Base-by-base conservation (phyloP, 140 eudicot genomes). In the Senecio squalidus region DNA sequence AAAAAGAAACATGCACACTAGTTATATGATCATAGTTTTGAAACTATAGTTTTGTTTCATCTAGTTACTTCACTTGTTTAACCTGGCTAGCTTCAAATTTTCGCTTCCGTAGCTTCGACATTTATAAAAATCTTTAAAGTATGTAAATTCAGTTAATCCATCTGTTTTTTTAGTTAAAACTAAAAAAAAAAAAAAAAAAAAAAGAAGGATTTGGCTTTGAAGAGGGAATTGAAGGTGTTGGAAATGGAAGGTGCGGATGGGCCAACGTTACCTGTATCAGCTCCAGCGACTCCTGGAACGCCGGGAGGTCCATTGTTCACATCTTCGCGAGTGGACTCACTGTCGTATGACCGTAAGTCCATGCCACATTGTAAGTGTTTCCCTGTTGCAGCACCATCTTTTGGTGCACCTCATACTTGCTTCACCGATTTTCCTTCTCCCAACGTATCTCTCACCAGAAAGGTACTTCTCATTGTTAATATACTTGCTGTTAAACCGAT, bases 241-340 rank as follows among this genome's bases (percentile, higher is more conserved):
- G 83, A 80, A 30, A 57, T 69, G 33, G 96, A 83, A 21, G 38
- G 17, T 2, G 80, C 78, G 8, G 70, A 56, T 27, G 78, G 55
- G 36, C 60, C 54, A 46, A 51, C 79, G 5, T 72, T 74, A 21
- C 50, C 80, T 1, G 76, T 63, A 24, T 81, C 86, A 61, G 86
- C 80, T 7, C 96, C 96, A 39, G 80, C 84, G 22, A 87, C 96
- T 29, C 96, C 96, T 24, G 96, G 94, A 38, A 87, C 96, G 1
- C 96, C 96, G 4, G 88, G 91, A 4, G 89, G 76, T 33, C 84
- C 90, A 21, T 30, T 87, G 36, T 58, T 81, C 44, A 55, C 94
- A 48, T 55, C 77, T 58, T 33, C 69, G 30, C 71, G 86, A 50
- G 50, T 87, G 23, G 96, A 83, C 80, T 87, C 95, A 0, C 61